These are phyloP conservation scores for Austroboletus eburneus DNA, from an alignment of 768 basidiomycete genomes.

Conservation along the genomic window DNA sequence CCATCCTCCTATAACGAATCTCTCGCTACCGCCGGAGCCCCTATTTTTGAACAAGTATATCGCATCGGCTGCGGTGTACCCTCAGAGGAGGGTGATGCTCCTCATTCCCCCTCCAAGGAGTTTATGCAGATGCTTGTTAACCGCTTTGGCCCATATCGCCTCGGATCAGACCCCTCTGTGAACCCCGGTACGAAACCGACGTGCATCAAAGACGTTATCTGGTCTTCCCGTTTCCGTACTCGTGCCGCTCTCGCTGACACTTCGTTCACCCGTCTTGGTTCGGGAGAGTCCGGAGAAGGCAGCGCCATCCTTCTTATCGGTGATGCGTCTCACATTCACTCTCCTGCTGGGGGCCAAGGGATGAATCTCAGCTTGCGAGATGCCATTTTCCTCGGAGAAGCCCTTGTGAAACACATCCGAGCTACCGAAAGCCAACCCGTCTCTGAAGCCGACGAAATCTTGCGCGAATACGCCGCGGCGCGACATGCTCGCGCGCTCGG, in stretches of 20 bases:
- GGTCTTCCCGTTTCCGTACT: not conserved
- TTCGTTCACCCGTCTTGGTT: not conserved
- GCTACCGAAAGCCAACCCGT: not conserved
- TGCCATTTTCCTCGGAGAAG: not conserved
- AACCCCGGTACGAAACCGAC: conserved; percentile 20
- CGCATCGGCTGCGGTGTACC: conserved; percentile 41
- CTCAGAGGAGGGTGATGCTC: conserved; percentile 15
- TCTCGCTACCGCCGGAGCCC: conserved; percentile 6
- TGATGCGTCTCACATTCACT: not conserved
- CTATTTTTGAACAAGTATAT: conserved; percentile 19
- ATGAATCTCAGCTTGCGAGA: not conserved
- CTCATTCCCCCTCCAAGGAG: conserved; percentile 30
- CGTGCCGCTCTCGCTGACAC: not conserved
- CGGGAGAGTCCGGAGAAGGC: not conserved
- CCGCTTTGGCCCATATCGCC: conserved; percentile 33
- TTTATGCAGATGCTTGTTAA: conserved; percentile 42
- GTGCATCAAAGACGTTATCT: not conserved
- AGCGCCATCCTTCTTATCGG: not conserved
- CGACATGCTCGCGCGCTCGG: not conserved
- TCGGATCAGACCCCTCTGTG: conserved; percentile 33
- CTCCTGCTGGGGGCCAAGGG: not conserved
- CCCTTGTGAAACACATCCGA: not conserved
- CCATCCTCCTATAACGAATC: conserved; percentile 11
- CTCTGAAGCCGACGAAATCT: not conserved
- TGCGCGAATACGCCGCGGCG: not conserved